Evolutionary conservation across 176 grass and related monocot species (phyloP).

Genomic region (Carex myosuroides): DNA sequence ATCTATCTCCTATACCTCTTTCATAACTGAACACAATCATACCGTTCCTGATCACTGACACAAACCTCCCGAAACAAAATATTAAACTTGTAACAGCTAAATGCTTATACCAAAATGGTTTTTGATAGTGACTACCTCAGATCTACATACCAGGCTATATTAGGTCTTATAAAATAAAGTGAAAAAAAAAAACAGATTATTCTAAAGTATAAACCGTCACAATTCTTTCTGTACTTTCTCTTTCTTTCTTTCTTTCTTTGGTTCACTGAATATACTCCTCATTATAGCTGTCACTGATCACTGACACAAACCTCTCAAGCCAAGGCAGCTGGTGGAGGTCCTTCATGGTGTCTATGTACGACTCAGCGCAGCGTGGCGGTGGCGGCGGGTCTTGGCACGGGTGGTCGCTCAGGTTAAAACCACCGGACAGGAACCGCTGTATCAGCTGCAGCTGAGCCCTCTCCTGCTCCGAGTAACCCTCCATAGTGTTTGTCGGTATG

Average conservation of each 20-base stretch:
- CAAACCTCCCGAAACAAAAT: slow-evolving; percentile 74
- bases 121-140: background rate
- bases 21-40: slow-evolving; percentile 74
- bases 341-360: slow-evolving; percentile 86
- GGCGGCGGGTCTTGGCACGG: slow-evolving; percentile 40
- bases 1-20: slow-evolving; percentile 2
- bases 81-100: slow-evolving; percentile 15
- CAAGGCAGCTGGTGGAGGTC: slow-evolving; percentile 97
- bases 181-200: background rate
- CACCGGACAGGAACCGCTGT: slow-evolving; percentile 78
- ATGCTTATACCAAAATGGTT: slow-evolving; percentile 7
- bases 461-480: slow-evolving; percentile 95
- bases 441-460: slow-evolving; percentile 79
- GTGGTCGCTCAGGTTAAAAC: slow-evolving; percentile 73
- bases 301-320: slow-evolving; percentile 98
- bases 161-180: background rate
- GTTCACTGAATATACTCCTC: slow-evolving; percentile 96
- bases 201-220: slow-evolving; percentile 15
- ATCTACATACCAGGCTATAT: background rate
- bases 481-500: slow-evolving; percentile 42
- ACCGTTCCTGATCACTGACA: slow-evolving; percentile 80
- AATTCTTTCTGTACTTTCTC: slow-evolving; percentile 22
- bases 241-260: slow-evolving; percentile 37
- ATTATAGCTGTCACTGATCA: slow-evolving; percentile 92
- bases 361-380: slow-evolving; percentile 58